Evolutionary conservation across 1,284 basidiomycete genomes (phyloP), one percentile per base, ranked within the genome.

Genomic region (Sanghuangporus baumii): DNA sequence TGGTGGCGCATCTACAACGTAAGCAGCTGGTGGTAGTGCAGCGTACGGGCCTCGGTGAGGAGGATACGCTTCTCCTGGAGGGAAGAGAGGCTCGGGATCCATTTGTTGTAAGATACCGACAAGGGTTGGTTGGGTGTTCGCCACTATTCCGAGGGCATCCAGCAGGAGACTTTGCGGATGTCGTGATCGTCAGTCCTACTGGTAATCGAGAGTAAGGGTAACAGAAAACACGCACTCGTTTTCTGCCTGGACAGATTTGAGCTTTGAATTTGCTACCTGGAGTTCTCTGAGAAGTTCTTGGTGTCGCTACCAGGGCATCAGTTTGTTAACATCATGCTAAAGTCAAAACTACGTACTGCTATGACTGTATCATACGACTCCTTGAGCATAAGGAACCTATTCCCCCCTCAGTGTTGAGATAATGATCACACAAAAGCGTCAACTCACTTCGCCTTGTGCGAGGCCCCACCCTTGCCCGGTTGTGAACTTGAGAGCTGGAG

Each of bases 221-320:
- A 50, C 11, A 43, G 48, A 40, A 55, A 7, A 14, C 18, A 59
- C 62, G 36, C 16, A 64, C 66, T 65, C 66, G 60, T 65, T 62
- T 47, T 64, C 62, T 26, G 62, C 62, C 55, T 64, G 65, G 36
- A 64, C 58, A 7, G 46, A 46, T 50, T 60, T 66, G 14, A 62
- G 62, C 23, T 52, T 51, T 11, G 38, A 16, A 37, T 57, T 59
- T n/a, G 65, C 65, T 8, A 55, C 8, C 31, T 50, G 43, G 54
- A 66, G 57, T 40, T 61, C 59, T 26, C 54, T 55, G 23, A 55
- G 56, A 26, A 61, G 66, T 16, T 54, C 63, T 23, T 59, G 60
- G 14, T 51, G 65, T 20, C 23, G 46, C 65, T 67, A 51, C 5
- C 36, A 20, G 40, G 37, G 23, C 20, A 18, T 23, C 9, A 36